phyloP scores from a whole-genome alignment of 768 basidiomycete species.

The Podaxis carcinomalis region DNA sequence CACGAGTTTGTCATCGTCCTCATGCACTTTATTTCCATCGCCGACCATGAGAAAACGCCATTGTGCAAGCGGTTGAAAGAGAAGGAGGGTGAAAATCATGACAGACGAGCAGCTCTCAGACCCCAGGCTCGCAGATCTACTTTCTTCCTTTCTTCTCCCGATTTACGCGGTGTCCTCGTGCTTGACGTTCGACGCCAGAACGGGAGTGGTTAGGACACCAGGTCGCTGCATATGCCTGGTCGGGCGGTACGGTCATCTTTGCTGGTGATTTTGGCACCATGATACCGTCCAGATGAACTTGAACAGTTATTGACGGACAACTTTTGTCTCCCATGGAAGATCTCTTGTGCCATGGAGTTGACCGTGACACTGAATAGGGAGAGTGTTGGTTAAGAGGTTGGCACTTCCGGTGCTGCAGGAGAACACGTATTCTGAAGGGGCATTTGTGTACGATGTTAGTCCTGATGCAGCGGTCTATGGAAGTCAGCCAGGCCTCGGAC shows the following conservation, averaged over 20 bases:
- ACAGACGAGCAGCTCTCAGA: slow-evolving; percentile 16
- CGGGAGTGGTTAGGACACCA: slow-evolving; percentile 23
- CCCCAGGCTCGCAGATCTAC: slow-evolving; percentile 20
- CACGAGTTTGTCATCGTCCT: slow-evolving; percentile 24
- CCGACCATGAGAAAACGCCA: slow-evolving; percentile 11
- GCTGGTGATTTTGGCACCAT: slow-evolving; percentile 22
- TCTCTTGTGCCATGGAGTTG: slow-evolving; percentile 16
- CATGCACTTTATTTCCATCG: slow-evolving; percentile 15
- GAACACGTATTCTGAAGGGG: slow-evolving; percentile 21
- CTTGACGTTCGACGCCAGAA: slow-evolving; percentile 21
- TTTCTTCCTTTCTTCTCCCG: slow-evolving; percentile 26
- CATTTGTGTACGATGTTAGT: slow-evolving; percentile 11
- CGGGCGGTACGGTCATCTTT: slow-evolving; percentile 34
- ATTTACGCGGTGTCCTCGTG: slow-evolving; percentile 31
- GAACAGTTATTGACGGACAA: slow-evolving; percentile 20
- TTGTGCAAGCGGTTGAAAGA: slow-evolving; percentile 19
- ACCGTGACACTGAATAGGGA: slow-evolving; percentile 14
- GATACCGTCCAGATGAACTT: slow-evolving; percentile 15
- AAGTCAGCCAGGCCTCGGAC: slow-evolving; percentile 12
- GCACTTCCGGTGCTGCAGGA: slow-evolving; percentile 20
- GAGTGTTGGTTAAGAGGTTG: slow-evolving; percentile 15
- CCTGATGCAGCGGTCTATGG: slow-evolving; percentile 15
- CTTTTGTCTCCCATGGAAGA: slow-evolving; percentile 32
- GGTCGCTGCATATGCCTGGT: slow-evolving; percentile 28
- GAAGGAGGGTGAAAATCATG: slow-evolving; percentile 17